Evolutionary conservation across 164 flowering plant genomes (phyloP), one percentile per base, ranked within the genome.

Genomic region (Santalum album): DNA sequence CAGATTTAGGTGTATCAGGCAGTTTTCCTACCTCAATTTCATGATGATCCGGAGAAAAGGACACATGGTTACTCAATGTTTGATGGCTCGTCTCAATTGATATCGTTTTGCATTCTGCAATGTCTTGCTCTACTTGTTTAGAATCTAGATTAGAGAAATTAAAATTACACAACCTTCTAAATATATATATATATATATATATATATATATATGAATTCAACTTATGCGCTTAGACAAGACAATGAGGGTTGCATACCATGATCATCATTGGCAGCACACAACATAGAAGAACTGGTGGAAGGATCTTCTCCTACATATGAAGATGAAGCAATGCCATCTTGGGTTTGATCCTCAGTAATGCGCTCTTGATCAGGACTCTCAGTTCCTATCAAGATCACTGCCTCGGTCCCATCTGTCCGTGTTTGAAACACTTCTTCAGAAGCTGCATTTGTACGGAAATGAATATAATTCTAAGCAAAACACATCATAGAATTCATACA

Each of bases 1-100:
- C 83, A 3, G 61, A 63, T 6, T 65, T 67, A 1, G 86, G 89
- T 21, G 87, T 74, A 35, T 77, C 87, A 18, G 86, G 84, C 25
- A 60, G 56, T 67, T 54, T 79, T 19, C 85, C 88, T 55, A 86
- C 94, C 58, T 78, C 87, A 16, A 49, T 44, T 56, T 81, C 83
- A 55, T 71, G 72, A 54, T 45, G 17, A 51, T 82, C 79, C 21
- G 51, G 53, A 64, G 36, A 44, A 1, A 59, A 19, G 11, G 75
- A 51, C 25, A 63, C 45, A 24, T 65, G 60, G 54, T 55, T 65
- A 18, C 63, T 57, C 22, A 51, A 34, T 0, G 54, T 44, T 52
- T 59, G 55, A 23, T 65, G 70, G 48, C 49, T 42, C 16, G 55
- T 53, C 51, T 65, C 73, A 39, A 66, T 27, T 2, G 66, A 26